Conservation (phyloP, 306 rosid genomes). For the Abrus precatorius region DNA sequence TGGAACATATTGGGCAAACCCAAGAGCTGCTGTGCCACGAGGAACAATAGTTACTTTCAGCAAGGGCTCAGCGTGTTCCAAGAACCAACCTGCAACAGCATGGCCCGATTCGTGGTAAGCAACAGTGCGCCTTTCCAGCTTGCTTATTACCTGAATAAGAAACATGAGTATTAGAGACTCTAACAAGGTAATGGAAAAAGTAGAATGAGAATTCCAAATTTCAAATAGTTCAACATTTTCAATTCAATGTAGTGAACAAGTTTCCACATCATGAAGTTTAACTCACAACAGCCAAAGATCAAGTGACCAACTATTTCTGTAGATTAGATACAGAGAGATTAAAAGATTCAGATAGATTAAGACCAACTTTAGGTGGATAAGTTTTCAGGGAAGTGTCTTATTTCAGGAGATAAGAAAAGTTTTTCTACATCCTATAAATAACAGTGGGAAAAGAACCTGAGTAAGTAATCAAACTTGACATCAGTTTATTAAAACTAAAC, state of each 20-base stretch:
- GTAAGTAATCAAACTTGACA: not conserved
- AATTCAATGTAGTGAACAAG: slow-evolving; percentile 5
- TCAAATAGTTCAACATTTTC: slow-evolving; percentile 8
- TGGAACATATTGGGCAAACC: slow-evolving; percentile 96
- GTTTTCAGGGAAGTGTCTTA: not conserved
- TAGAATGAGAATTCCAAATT: not conserved
- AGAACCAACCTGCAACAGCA: slow-evolving; percentile 97
- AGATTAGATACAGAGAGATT: not conserved
- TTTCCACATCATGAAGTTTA: slow-evolving; percentile 15
- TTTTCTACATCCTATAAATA: not conserved
- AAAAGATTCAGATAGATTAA: not conserved
- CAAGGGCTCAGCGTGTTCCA: slow-evolving; percentile 87
- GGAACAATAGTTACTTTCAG: slow-evolving; percentile 95
- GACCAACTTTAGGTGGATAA: not conserved
- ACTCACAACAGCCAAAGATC: not conserved
- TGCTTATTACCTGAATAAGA: slow-evolving; percentile 84
- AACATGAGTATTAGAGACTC: slow-evolving; percentile 35
- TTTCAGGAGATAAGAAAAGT: not conserved
- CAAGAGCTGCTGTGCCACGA: slow-evolving; percentile 96
- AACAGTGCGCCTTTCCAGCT: slow-evolving; percentile 90
- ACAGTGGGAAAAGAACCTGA: not conserved
- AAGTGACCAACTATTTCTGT: not conserved
- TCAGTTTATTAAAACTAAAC: not conserved
- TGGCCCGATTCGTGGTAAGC: slow-evolving; percentile 99
- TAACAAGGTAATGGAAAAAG: slow-evolving; percentile 8